Base-by-base conservation (phyloP, 352 stramenopile genomes). In the Phytophthora quininea region DNA sequence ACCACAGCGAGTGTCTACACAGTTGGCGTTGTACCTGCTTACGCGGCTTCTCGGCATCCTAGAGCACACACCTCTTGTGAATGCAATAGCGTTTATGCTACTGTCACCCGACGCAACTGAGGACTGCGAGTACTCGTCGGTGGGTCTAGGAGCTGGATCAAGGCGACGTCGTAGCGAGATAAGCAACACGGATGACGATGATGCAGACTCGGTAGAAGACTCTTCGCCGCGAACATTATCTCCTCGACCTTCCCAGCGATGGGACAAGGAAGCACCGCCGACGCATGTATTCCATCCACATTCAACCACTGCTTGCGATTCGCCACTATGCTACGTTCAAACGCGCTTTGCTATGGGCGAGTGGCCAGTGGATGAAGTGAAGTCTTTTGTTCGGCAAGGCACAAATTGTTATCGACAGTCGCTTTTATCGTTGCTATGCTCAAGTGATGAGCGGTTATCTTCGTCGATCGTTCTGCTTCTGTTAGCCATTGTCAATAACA, bases 51-150 rank as follows among this genome's bases (percentile, higher is more conserved):
- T 91, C n/a, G 83, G 81, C 4, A 90, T 93, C 55, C 66, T 94
- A 30, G 82, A 93, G 59, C 84, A 96, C 61, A 74, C 84, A n/a
- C 86, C 88, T 46, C 77, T 96, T 5, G 77, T 96, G 19, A 94
- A 96, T 56, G 88, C 88, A 2, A 81, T 90, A 24, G 65, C 73
- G 0, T 92, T 93, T 67, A 85, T 96, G 87, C 50, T 95, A 8
- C 57, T 95, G 31, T 88, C 78, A 12, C 70, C 78, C 0, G 85
- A 96, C 57, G 78, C 82, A 5, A 71, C 75, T 0, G 79, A 91
- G 64, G 62, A 72, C 6, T 89, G 76, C 65, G 69, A 84, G 30
- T 94, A 94, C 64, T 86, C 84, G 15, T 65, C 70, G 2, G 71
- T 88, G 43, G 82, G 79, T 29, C 72, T 92, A 32, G 86, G 80